Evolutionary conservation across 140 eudicot genomes (phyloP), one percentile per base, ranked within the genome.

Genomic region (Oenanthe javanica): DNA sequence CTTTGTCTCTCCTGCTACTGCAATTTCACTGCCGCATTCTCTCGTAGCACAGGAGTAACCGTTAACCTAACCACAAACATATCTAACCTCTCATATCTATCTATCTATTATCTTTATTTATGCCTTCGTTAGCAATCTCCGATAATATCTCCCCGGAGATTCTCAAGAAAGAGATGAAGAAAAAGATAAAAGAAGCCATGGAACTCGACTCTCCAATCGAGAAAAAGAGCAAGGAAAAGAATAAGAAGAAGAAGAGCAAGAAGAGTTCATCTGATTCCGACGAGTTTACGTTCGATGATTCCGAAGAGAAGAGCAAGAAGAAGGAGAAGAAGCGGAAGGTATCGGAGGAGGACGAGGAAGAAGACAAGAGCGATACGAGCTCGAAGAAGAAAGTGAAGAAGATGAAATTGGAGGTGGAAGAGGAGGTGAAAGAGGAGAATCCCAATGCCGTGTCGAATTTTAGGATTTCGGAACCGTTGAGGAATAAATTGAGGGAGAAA

Each of bases 381-480:
- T 79, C 75, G 14, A 82, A 81, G 72, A 61, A 61, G 38, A 86
- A 87, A 81, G 91, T 0, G 19, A 69, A 89, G 89, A 83, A 85
- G 86, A 84, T 79, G 47, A 85, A 89, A 69, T 18, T 87, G 45
- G 70, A 61, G 36, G 36, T 31, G 12, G 69, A 66, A 42, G 90
- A 73, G 47, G 89, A 67, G 54, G 79, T 40, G 1, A 81, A 18
- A 63, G 79, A 76, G 49, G 89, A 91, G 74, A 72, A 96, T 76
- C 96, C 97, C 0, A 96, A 96, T 75, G 86, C 96, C 38, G 88
- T 96, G 25, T 71, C 87, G 6, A 91, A 93, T 74, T 96, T 93
- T 48, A 84, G 88, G 77, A 88, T 96, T 31, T 96, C 99, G 23
- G 87, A 82, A 81, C 95, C 93, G 10, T 85, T 93, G 87, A 89